These are phyloP conservation scores for Acacia melanoxylon DNA, from an alignment of 306 rosid genomes.

Conservation along the genomic window DNA sequence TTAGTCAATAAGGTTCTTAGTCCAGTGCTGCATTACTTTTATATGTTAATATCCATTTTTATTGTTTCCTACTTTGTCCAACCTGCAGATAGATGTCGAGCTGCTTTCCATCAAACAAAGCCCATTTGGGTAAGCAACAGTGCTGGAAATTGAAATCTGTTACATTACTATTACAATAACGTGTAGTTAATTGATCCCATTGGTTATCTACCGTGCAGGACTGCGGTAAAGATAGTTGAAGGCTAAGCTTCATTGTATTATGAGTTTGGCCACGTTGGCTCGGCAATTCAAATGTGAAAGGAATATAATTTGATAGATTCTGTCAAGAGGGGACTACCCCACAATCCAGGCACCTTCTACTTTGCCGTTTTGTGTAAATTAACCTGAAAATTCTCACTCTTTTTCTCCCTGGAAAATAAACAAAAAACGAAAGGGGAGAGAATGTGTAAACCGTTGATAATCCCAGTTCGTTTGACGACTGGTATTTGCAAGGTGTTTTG, in stretches of 20 bases:
- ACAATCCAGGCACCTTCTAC: not conserved
- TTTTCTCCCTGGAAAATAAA: not conserved
- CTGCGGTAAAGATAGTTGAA: conserved; percentile 82
- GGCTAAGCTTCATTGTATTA: conserved; percentile 49
- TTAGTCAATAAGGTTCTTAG: not conserved
- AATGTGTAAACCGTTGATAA: not conserved
- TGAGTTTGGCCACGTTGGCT: conserved; percentile 10
- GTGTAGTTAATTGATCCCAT: conserved; percentile 12
- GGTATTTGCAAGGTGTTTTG: not conserved
- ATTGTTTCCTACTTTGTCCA: conserved; percentile 26
- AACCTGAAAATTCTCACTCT: conserved; percentile 7
- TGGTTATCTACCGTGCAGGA: conserved; percentile 50
- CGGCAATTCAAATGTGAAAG: not conserved
- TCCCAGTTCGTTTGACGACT: not conserved
- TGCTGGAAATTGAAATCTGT: not conserved
- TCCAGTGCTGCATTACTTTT: not conserved
- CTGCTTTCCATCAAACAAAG: conserved; percentile 87
- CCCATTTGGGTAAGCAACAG: conserved; percentile 82
- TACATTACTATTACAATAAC: not conserved
- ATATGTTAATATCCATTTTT: conserved; percentile 22
- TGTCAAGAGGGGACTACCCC: conserved; percentile 10
- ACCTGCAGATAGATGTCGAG: conserved; percentile 81
- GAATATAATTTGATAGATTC: not conserved
- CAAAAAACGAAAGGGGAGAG: not conserved
- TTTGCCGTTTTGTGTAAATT: conserved; percentile 2